Conservation (phyloP, 2,329 filamentous ascomycete species). For the Elsinoe ampelina region DNA sequence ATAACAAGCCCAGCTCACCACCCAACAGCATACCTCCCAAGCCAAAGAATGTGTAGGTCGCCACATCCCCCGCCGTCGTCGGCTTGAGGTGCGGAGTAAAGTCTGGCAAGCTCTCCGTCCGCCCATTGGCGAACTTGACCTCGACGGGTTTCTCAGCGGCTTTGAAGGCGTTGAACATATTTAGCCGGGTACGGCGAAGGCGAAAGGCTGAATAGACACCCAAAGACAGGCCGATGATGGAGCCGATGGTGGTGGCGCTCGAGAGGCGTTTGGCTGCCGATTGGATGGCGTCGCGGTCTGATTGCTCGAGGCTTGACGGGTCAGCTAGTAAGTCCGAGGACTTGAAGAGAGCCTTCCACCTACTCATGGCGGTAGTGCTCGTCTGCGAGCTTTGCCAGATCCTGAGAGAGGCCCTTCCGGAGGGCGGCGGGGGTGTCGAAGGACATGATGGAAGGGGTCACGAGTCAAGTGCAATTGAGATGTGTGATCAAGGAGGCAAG, state of each 20-base stretch:
- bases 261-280: slow-evolving; percentile 48
- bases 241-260: slow-evolving; percentile 49
- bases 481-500: too few species aligned
- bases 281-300: slow-evolving; percentile 50
- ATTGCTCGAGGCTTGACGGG: slow-evolving; percentile 36
- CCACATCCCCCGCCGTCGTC: slow-evolving; percentile 49
- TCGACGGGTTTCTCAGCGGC: slow-evolving; percentile 53
- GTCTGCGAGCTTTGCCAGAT: slow-evolving; percentile 47
- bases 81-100: slow-evolving; percentile 50
- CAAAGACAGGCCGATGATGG: slow-evolving; percentile 50
- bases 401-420: slow-evolving; percentile 38
- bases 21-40: slow-evolving; percentile 54
- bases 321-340: not conserved
- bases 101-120: slow-evolving; percentile 51
- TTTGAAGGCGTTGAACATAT: slow-evolving; percentile 54
- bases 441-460: slow-evolving; percentile 24
- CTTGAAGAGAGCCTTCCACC: slow-evolving; percentile 6
- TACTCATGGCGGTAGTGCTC: slow-evolving; percentile 50
- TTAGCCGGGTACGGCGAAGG: slow-evolving; percentile 45
- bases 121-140: slow-evolving; percentile 53
- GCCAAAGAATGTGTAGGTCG: slow-evolving; percentile 55
- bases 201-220: slow-evolving; percentile 50
- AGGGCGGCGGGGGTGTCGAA: slow-evolving; percentile 40
- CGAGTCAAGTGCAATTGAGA: too few species aligned
- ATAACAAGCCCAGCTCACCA: slow-evolving; percentile 53